A percentile compares a stretch with the other conserved stretches of the same genome.
phyloP scores from a whole-genome alignment of 192 early-diverging fungal genomes.

The Diversispora eburnea region DNA sequence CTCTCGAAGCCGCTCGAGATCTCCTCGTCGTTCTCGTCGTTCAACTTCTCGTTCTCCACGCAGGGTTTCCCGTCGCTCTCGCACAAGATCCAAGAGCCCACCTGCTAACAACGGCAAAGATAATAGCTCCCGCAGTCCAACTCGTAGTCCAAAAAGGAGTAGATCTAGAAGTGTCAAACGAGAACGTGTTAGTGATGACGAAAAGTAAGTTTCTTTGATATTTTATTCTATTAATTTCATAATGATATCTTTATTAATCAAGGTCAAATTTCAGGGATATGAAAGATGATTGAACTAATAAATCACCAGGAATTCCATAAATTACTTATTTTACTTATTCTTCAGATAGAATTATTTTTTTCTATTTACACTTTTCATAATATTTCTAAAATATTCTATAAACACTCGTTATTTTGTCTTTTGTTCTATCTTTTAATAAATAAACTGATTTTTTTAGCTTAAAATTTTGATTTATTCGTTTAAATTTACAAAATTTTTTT shows the following conservation, averaged over 20 bases:
- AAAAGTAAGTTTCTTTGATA: slow-evolving; percentile 15
- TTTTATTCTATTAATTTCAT: background rate
- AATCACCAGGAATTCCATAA: too few species aligned
- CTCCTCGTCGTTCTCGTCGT: slow-evolving; percentile 40
- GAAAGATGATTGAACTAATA: slow-evolving; percentile 13
- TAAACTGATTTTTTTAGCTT: too few species aligned
- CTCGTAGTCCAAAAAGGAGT: slow-evolving; percentile 27
- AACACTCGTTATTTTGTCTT: too few species aligned
- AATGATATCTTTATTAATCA: background rate
- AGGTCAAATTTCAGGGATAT: slow-evolving; percentile 2
- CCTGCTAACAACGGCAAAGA: slow-evolving; percentile 23
- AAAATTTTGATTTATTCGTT: too few species aligned
- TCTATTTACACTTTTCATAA: too few species aligned
- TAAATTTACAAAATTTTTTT: too few species aligned
- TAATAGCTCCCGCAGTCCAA: background rate
- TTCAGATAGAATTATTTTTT: background rate
- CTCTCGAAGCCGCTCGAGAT: slow-evolving; percentile 47
- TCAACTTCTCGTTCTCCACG: slow-evolving; percentile 34
- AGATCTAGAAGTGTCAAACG: slow-evolving; percentile 18
- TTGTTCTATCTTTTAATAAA: too few species aligned
- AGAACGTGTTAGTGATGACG: slow-evolving; percentile 23
- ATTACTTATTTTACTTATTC: too few species aligned
- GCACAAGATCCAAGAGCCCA: slow-evolving; percentile 19
- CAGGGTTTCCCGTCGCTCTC: slow-evolving; percentile 42
- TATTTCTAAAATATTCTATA: too few species aligned